Evolutionary conservation across 257 asterid species (phyloP).

Genomic region (Verbascum thapsus): DNA sequence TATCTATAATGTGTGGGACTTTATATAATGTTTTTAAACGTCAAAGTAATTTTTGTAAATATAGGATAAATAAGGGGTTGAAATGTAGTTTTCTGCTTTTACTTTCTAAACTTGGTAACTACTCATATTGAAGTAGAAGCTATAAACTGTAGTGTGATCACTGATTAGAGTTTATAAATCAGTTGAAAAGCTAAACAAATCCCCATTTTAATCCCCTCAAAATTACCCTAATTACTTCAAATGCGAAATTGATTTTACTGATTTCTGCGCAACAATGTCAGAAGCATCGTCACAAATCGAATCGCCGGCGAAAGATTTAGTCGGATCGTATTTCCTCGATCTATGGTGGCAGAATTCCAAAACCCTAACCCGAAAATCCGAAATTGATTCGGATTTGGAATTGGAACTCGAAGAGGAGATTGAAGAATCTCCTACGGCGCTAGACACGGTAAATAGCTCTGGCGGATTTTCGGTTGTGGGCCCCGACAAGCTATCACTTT

Average conservation of each 20-base stretch:
- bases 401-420: constrained; percentile 41
- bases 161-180: background rate
- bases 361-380: constrained; percentile 48
- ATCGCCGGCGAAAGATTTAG: constrained; percentile 46
- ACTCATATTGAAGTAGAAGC: too few species aligned
- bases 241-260: constrained; percentile 35
- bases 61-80: too few species aligned
- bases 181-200: constrained; percentile 16
- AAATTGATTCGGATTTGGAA: constrained; percentile 29
- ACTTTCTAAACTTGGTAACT: constrained; percentile 9
- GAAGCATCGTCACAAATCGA: constrained; percentile 47
- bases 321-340: constrained; percentile 70
- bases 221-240: constrained; percentile 3
- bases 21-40: too few species aligned
- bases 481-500: constrained; percentile 75
- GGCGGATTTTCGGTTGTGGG: constrained; percentile 82
- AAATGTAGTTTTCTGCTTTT: constrained; percentile 11
- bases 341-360: constrained; percentile 69
- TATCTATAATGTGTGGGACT: too few species aligned
- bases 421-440: constrained; percentile 72
- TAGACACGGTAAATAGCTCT: constrained; percentile 76
- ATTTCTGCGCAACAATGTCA: constrained; percentile 34
- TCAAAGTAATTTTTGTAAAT: too few species aligned
- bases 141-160: background rate
- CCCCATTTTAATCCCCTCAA: background rate